phyloP scores from a whole-genome alignment of 2,329 filamentous ascomycete genomes.

The Fusarium dimerum region DNA sequence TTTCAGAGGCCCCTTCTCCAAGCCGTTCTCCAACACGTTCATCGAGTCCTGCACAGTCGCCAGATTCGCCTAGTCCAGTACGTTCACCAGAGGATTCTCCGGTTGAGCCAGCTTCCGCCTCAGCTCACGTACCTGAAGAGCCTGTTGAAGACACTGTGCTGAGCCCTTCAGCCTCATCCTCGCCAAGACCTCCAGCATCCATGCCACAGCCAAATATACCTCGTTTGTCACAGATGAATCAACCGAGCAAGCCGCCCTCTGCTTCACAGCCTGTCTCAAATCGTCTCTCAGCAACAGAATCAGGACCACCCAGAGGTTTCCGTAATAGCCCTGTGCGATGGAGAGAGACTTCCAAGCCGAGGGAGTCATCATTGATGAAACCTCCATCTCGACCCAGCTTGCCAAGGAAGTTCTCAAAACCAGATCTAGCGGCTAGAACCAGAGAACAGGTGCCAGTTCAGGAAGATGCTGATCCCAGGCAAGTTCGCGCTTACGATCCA shows the following conservation, averaged over 20 bases:
- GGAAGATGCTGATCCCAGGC: background rate
- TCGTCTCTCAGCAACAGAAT: slow-evolving; percentile 45
- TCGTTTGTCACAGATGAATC: background rate
- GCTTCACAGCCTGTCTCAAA: slow-evolving; percentile 15
- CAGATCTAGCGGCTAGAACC: background rate
- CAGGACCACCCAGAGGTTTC: slow-evolving; percentile 58
- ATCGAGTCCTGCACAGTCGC: background rate
- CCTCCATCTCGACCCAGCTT: slow-evolving; percentile 33
- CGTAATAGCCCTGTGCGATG: slow-evolving; percentile 59
- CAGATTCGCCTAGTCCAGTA: background rate
- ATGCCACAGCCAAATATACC: slow-evolving; percentile 19
- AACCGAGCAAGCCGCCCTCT: slow-evolving; percentile 7
- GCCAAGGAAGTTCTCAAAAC: slow-evolving; percentile 12
- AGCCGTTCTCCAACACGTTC: background rate
- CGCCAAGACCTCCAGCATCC: slow-evolving; percentile 10
- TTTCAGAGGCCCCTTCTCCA: background rate
- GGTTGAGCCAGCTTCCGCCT: background rate
- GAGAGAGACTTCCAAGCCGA: slow-evolving; percentile 34
- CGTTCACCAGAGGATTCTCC: background rate
- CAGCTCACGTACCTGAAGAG: background rate
- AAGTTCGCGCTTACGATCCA: slow-evolving; percentile 34
- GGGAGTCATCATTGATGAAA: slow-evolving; percentile 53
- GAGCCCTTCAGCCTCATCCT: slow-evolving; percentile 4
- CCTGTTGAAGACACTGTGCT: background rate
- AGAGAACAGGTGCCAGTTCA: background rate